Evolutionary conservation across 2,329 filamentous ascomycete species (phyloP).

Genomic region (Fusarium sp.): DNA sequence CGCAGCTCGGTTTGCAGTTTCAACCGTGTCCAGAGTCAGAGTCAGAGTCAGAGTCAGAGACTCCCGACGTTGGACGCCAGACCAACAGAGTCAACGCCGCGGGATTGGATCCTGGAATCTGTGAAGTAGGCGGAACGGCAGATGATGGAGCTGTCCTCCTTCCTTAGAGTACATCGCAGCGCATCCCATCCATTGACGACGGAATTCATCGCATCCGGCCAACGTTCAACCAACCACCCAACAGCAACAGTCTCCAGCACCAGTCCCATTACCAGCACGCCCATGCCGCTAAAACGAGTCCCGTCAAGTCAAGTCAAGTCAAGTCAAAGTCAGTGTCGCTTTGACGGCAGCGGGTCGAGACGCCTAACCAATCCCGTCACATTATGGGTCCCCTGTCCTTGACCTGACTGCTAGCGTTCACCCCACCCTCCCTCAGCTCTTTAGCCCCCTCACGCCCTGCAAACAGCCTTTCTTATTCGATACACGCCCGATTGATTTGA

Average conservation of each 20-base stretch:
- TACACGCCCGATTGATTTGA: conserved; percentile 13
- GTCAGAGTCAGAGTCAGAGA: conserved; percentile 3
- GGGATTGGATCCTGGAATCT: conserved; percentile 16
- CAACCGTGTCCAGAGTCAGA: conserved; percentile 18
- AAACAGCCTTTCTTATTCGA: background rate
- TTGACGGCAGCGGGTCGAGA: conserved; percentile 37
- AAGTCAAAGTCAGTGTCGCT: conserved; percentile 30
- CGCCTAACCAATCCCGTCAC: conserved; percentile 35
- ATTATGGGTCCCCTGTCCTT: conserved; percentile 1
- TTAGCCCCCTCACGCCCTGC: conserved; percentile 2
- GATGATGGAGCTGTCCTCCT: background rate
- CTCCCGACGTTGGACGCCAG: conserved; percentile 2
- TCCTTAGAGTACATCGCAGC: too few relatives aligned
- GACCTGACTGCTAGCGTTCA: conserved; percentile 3
- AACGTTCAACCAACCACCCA: conserved; percentile 38
- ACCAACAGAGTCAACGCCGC: conserved; percentile 4
- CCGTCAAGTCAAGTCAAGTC: conserved; percentile 20
- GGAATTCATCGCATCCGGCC: conserved; percentile 44
- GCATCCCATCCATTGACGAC: conserved; percentile 1
- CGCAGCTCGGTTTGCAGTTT: conserved; percentile 16
- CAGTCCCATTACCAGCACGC: background rate
- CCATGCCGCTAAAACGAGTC: conserved; percentile 21
- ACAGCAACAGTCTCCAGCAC: conserved; percentile 4
- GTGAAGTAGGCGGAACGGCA: background rate
- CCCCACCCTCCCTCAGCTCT: conserved; percentile 3